Evolutionary conservation across 352 stramenopile species (phyloP), one percentile per base, ranked within the genome.

Genomic region (Globisporangium iwayamae): DNA sequence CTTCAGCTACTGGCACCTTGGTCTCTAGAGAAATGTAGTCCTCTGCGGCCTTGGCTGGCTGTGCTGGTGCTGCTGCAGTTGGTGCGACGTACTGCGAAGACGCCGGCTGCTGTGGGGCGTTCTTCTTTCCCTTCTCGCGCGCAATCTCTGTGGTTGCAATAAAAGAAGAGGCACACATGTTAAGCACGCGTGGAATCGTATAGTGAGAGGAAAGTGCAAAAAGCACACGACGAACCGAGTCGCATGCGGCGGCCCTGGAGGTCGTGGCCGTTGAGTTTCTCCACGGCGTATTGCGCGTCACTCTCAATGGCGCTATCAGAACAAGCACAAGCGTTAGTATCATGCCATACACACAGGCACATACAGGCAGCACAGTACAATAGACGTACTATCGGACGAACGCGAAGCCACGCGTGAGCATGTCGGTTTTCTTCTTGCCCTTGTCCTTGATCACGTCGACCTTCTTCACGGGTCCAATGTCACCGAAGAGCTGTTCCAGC

Each of bases 391-490:
- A 95, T 65, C 83, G 85, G 22, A 95, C 83, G 60, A 95, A 95
- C 48, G 86, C 86, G 66, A 95, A 95, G 62, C 86, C 86, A 48
- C 86, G 86, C 62, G 84, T 93, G 59, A 87, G 77, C 69, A 81
- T 85, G 58, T 93, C 84, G 67, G 70, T 82, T 76, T 92, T 93
- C 57, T 70, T 71, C 62, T 90, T 91, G 73, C 86, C 86, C 74
- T 95, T 95, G 66, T 95, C 82, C 65, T 95, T 95, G 70, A 95
- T 95, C 56, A 95, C 71, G 75, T 91, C 83, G 56, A 95, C 89
- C 74, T 95, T 93, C 68, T 83, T 90, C 36, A 93, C 81, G 34
- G 86, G 86, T 4, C 86, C 86, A 38, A 95, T 76, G 46, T 93
- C 81, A 54, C 86, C 78, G 67, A 95, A 95, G 47, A 91, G 69